Conservation (phyloP, 495 filamentous ascomycete genomes). For the Glutinoglossum americanum region DNA sequence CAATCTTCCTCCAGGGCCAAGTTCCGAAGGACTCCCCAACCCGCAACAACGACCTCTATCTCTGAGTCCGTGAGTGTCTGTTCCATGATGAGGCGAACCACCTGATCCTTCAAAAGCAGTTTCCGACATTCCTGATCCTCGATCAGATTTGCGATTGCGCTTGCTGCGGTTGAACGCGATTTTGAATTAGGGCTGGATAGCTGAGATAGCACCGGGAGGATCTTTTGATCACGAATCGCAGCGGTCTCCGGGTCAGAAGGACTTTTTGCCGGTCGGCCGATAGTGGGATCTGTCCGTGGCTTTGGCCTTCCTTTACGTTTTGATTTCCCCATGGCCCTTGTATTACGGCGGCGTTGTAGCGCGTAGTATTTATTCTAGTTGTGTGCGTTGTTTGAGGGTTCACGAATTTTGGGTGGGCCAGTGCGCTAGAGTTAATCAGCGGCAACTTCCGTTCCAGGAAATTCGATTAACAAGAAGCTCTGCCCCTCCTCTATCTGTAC, state of each 20-base stretch:
- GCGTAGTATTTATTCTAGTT: background rate
- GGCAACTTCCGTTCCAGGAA: background rate
- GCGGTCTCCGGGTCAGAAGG: conserved; percentile 32
- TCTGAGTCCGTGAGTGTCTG: conserved; percentile 35
- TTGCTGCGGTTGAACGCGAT: conserved; percentile 27
- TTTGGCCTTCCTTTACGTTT: background rate
- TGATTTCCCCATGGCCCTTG: background rate
- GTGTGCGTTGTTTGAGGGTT: no score
- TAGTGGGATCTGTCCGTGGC: background rate
- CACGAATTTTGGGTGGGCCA: no score
- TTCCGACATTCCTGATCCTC: conserved; percentile 34
- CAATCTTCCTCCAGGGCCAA: conserved; percentile 35
- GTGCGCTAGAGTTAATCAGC: no score
- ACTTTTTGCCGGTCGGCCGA: conserved; percentile 16
- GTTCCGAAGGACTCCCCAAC: conserved; percentile 37
- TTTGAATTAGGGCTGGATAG: conserved; percentile 32
- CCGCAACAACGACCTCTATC: conserved; percentile 32
- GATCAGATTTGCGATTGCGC: conserved; percentile 33
- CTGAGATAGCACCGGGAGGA: conserved; percentile 33
- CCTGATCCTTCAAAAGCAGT: conserved; percentile 34
- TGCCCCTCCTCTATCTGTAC: no score
- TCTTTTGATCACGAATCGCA: conserved; percentile 30
- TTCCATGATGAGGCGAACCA: conserved; percentile 35
- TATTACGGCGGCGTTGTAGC: background rate
- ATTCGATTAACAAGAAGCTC: background rate